Percentiles rank a stretch among this genome's conserved stretches.
phyloP scores from a whole-genome alignment of 495 filamentous ascomycete species.

The Penicillium angulare region DNA sequence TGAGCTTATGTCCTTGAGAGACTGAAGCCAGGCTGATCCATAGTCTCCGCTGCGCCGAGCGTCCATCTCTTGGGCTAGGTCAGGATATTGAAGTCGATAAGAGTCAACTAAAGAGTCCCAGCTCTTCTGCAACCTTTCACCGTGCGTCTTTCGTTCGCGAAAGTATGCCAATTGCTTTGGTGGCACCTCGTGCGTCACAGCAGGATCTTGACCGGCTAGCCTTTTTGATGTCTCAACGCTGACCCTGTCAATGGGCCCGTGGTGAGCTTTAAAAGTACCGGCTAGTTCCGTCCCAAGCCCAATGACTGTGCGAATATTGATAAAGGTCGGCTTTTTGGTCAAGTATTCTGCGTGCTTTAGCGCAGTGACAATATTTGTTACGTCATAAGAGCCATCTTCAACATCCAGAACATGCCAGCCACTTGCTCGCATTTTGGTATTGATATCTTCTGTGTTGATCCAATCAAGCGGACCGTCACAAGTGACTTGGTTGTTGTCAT shows the following conservation, averaged over 20 bases:
- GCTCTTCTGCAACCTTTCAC: no score
- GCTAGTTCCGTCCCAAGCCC: slow-evolving; percentile 37
- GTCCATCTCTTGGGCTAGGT: no score
- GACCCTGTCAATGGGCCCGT: slow-evolving; percentile 34
- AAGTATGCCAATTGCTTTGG: no score
- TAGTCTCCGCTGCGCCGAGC: no score
- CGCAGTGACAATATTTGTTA: slow-evolving; percentile 40
- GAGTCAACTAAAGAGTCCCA: no score
- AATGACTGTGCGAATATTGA: slow-evolving; percentile 50
- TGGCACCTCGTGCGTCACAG: not conserved
- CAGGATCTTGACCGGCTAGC: slow-evolving; percentile 5
- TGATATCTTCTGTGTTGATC: slow-evolving; percentile 54
- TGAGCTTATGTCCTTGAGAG: no score
- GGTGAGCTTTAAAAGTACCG: slow-evolving; percentile 40
- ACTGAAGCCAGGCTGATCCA: no score
- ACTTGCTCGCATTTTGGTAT: slow-evolving; percentile 48
- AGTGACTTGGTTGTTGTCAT: slow-evolving; percentile 58
- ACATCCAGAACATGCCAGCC: slow-evolving; percentile 51
- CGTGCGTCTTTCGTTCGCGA: no score
- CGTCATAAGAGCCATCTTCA: slow-evolving; percentile 41
- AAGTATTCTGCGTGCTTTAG: slow-evolving; percentile 28
- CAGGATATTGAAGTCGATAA: no score
- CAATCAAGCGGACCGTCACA: no score
- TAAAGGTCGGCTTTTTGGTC: slow-evolving; percentile 43
- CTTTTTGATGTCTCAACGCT: slow-evolving; percentile 22